Conservation (phyloP, 2,329 filamentous ascomycete species). For the Neonectria faginata region DNA sequence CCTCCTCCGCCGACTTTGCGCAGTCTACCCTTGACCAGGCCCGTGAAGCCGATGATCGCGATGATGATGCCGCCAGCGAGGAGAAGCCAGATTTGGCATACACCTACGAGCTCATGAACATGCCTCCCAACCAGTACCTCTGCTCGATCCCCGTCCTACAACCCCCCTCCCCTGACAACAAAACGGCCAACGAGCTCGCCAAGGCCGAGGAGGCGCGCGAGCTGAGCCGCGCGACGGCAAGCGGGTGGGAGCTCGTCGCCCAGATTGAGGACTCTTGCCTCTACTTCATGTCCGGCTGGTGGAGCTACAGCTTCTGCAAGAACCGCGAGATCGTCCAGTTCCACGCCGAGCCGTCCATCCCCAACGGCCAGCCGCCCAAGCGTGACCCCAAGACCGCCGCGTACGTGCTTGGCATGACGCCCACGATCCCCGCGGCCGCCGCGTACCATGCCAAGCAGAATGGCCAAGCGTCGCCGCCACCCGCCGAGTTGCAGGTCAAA, state of each 20-base stretch:
- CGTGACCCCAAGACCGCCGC: constrained; percentile 81
- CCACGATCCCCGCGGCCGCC: constrained; percentile 49
- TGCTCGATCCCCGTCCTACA: constrained; percentile 83
- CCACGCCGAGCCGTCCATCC: constrained; percentile 78
- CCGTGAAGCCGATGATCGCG: constrained; percentile 42
- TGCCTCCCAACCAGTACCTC: constrained; percentile 79
- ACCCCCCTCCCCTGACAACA: constrained; percentile 66
- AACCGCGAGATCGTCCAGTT: constrained; percentile 89
- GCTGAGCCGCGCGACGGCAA: constrained; percentile 78
- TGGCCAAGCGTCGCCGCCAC: constrained; percentile 50
- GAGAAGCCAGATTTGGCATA: constrained; percentile 42
- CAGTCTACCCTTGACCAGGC: constrained; percentile 54
- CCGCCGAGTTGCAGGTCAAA: constrained; percentile 79
- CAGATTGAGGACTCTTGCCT: constrained; percentile 86
- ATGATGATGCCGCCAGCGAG: constrained; percentile 46
- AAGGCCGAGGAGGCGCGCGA: constrained; percentile 84
- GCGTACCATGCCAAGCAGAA: constrained; percentile 41
- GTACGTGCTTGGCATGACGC: constrained; percentile 77
- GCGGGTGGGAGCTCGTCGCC: constrained; percentile 83
- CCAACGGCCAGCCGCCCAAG: constrained; percentile 78
- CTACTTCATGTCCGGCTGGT: constrained; percentile 88
- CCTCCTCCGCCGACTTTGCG: constrained; percentile 55
- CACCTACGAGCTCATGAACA: constrained; percentile 79
- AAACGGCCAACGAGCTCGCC: constrained; percentile 74
- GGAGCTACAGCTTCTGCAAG: constrained; percentile 96